Base-by-base conservation (phyloP, 768 basidiomycete genomes). In the Russula earlei region DNA sequence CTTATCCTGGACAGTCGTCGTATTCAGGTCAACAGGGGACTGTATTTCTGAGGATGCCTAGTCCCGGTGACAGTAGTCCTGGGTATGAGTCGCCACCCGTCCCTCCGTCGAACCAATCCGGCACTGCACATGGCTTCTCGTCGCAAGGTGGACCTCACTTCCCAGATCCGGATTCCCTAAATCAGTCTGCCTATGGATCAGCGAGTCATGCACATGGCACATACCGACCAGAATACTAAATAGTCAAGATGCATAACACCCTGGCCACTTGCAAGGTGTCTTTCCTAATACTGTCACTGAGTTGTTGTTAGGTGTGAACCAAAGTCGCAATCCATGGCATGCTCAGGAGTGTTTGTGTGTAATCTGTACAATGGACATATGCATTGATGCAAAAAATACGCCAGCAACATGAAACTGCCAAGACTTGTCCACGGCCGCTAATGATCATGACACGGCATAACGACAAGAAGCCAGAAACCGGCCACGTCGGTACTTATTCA, bases 161-260 rank as follows among this genome's bases (percentile, higher is more conserved):
- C 38, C 64, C 65, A 8, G 52, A 40, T 37, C 64, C 65, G 7
- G 52, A 40, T 14, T 52, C 59, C 12, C 54, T 60, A 27, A 52
- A 58, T 7, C 25, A 25, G n/a, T 42, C 50, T 9, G 45, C 49
- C 29, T 61, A 59, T 55, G 59, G 40, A 44, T 53, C 58, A 5
- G 22, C 11, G 33, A 5, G 46, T 24, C 43, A 58, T 52, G 56
- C 56, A 19, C 44, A 56, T 33, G 48, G 56, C 12, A 22, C 47
- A 27, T 48, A 59, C 33, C 54, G 51, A 34, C 38, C 37, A 45
- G 52, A 49, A 37, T 54, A 52, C 40, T 59, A 38, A 46, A 59
- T 17, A 20, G 24, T 29, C 10, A 29, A 53, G 49, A 29, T 6
- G 38, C 33, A 29, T 25, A 31, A 19, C 25, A 27, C 27, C 38